A percentile compares a stretch with the other conserved stretches of the same genome.
These are phyloP conservation scores for Boletus rufocinnamomeus DNA, from an alignment of 768 basidiomycete genomes.

Conservation along the genomic window DNA sequence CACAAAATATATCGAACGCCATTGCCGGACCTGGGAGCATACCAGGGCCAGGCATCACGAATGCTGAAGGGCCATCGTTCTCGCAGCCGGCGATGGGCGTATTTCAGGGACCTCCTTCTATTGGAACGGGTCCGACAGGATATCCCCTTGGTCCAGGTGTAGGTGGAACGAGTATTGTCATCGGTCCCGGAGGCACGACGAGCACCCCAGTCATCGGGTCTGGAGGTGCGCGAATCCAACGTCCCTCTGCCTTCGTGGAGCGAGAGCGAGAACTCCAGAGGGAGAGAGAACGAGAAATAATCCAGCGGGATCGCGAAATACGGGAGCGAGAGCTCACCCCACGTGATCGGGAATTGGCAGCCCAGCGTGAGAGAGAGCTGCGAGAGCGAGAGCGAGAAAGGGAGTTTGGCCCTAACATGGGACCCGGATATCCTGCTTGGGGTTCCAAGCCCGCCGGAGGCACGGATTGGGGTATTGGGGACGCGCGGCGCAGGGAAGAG, in stretches of 20 bases:
- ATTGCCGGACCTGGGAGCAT: constrained; percentile 9
- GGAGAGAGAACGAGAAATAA: constrained; percentile 30
- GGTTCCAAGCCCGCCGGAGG: constrained; percentile 37
- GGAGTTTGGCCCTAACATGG: constrained; percentile 29
- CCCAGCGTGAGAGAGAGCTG: constrained; percentile 29
- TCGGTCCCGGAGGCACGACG: constrained; percentile 28
- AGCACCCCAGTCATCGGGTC: constrained; percentile 18
- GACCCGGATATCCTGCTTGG: constrained; percentile 27
- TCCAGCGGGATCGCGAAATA: constrained; percentile 33
- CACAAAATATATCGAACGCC: constrained; percentile 12
- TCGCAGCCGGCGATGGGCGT: constrained; percentile 32
- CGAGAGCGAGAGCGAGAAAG: constrained; percentile 25
- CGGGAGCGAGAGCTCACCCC: constrained; percentile 23
- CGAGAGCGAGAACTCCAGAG: constrained; percentile 27
- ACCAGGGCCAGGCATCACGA: constrained; percentile 15
- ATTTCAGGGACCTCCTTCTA: constrained; percentile 27
- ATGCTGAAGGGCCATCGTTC: constrained; percentile 20
- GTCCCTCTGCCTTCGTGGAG: constrained; percentile 36
- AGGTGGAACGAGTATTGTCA: constrained; percentile 25
- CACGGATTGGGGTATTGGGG: constrained; percentile 36
- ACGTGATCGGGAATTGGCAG: constrained; percentile 26
- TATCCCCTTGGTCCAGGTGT: constrained; percentile 26
- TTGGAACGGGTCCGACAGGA: constrained; percentile 20
- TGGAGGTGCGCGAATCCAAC: constrained; percentile 26
- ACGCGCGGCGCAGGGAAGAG: constrained; percentile 40